phyloP scores from a whole-genome alignment of 306 rosid species.

The Citrullus colocynthis region DNA sequence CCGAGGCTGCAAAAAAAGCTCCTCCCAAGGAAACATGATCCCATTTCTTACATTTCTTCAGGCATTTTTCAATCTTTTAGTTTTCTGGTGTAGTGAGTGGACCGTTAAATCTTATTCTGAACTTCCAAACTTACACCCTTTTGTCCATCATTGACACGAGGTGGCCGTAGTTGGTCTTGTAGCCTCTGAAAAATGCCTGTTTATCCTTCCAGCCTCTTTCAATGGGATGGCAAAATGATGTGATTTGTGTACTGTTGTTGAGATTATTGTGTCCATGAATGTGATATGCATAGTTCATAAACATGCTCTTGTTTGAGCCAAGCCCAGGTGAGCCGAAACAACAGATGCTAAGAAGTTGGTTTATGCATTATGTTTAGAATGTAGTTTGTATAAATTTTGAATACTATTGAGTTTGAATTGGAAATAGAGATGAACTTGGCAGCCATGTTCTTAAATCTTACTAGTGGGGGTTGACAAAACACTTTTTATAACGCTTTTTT shows the following conservation, averaged over 20 bases:
- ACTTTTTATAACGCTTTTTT: too few relatives aligned
- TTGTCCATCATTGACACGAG: neutral
- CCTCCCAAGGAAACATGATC: slow-evolving; percentile 74
- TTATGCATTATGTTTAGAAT: neutral
- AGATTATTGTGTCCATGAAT: neutral
- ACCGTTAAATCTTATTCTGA: neutral
- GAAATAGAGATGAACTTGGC: neutral
- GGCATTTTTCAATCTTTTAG: neutral
- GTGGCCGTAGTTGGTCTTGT: neutral
- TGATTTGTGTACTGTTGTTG: neutral
- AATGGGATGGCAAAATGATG: neutral
- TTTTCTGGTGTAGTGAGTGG: neutral
- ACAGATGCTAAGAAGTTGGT: neutral
- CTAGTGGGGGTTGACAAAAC: too few relatives aligned
- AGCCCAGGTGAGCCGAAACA: neutral
- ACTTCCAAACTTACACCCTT: neutral
- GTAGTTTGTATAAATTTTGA: neutral
- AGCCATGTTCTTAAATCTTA: too few relatives aligned
- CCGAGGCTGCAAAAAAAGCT: slow-evolving; percentile 95
- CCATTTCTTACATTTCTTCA: neutral
- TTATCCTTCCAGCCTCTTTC: neutral
- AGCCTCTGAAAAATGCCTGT: neutral
- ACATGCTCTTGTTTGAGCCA: neutral
- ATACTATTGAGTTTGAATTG: neutral
- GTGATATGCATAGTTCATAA: neutral